A percentile compares a stretch with the other conserved stretches of the same genome.
Conservation (phyloP, 345 rosid genomes). For the Rhizophora apiculata region DNA sequence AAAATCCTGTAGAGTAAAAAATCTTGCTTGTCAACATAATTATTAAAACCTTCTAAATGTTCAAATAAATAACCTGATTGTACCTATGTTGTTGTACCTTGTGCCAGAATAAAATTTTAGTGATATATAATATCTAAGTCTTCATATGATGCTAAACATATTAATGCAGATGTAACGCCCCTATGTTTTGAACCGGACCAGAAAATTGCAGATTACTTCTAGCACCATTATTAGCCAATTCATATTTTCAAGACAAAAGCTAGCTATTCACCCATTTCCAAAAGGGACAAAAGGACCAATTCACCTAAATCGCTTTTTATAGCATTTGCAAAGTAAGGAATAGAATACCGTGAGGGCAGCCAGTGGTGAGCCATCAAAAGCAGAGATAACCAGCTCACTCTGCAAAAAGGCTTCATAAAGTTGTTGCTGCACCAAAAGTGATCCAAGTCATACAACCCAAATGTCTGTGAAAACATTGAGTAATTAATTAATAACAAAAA, state of each 20-base stretch:
- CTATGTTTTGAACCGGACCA: neutral
- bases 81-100: neutral
- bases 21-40: neutral
- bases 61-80: neutral
- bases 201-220: neutral
- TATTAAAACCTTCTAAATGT: neutral
- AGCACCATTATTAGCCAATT: too few relatives aligned
- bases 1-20: neutral
- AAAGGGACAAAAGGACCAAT: too few relatives aligned
- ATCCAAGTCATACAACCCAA: neutral
- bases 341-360: constrained; percentile 91
- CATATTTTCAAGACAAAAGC: too few relatives aligned
- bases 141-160: neutral
- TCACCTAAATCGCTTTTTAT: too few relatives aligned
- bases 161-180: neutral
- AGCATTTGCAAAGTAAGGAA: neutral
- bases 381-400: constrained; percentile 88
- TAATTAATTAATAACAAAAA: constrained; percentile 10
- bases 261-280: too few relatives aligned
- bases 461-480: constrained; percentile 11
- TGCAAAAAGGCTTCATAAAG: constrained; percentile 86
- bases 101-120: neutral
- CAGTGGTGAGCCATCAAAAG: constrained; percentile 93
- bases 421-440: constrained; percentile 51
- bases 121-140: neutral